Evolutionary conservation across 139 green algal species (phyloP), one percentile per base, ranked within the genome.

Genomic region (Micromonas pusilla): DNA sequence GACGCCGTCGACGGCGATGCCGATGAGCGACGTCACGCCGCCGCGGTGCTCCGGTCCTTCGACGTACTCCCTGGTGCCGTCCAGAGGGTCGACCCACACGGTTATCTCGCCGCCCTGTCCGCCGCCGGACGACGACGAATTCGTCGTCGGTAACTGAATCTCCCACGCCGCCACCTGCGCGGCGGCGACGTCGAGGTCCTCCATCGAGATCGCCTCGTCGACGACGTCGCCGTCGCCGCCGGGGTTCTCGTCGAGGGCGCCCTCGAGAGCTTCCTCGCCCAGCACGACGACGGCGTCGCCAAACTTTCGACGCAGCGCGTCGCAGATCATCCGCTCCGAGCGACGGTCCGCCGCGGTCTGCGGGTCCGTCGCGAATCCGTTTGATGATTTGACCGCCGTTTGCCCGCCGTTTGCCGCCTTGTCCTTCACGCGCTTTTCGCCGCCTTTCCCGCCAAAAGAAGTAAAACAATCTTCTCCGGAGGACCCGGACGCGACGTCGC

Each of bases 11-110:
- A 78, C 67, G 23, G 77, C 67, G 33, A 82, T 57, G 19, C 77
- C 77, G 28, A 72, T 33, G 20, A 82, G 57, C 3, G 38, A 20
- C 1, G 77, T 82, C 2, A 82, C 66, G 9, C 45, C 45, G 45
- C 9, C 9, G 1, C n/a, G 25, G 1, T 37, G n/a, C 6, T 34
- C 16, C 30, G 57, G 30, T 19, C 77, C 77, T 13, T 37, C 26
- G 9, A 57, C 77, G 70, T 78, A 82, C 30, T 82, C 77, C 23
- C 63, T 72, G 28, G 77, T 82, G 3, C 77, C 77, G 67, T 82
- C 77, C 2, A 82, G 37, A 19, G 77, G 77, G 32, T 82, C 77
- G 16, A 72, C 19, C 28, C 45, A 82, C 28, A 82, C 77, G 53
- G 20, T 28, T 25, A 78, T 32, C 5, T 34, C 20, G 52, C 19